Base-by-base conservation (phyloP, 169 alveolate species). In the Cryptosporidium xiaoi region DNA sequence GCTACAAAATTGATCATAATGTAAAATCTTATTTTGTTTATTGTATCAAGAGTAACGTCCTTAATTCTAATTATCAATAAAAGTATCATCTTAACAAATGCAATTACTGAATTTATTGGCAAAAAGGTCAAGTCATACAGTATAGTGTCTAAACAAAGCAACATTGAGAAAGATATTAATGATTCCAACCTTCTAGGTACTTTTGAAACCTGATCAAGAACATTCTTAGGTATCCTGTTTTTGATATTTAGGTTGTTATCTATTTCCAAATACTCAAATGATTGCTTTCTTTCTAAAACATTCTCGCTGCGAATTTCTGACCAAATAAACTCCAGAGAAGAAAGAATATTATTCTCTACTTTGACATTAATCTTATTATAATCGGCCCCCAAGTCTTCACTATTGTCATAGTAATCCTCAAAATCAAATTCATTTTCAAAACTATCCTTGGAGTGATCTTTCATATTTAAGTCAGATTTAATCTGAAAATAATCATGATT, bases 111-210 rank as follows among this genome's bases (percentile, higher is more conserved):
- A 67, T 68, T 67, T n/a, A 91, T 62, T 12, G 94, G 93, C 83
- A 91, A 83, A 66, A 91, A 82, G 7, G 94, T 90, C 58, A 91
- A 62, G 29, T 91, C 94, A 82, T 91, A 91, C 33, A 91, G 68
- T 10, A 91, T 82, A 15, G 92, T 82, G 62, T 91, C 94, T 0
- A 91, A 90, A 44, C 94, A 91, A 24, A 91, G 55, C 2, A 91
- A 34, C 56, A 85, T 53, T 8, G 92, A 92, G 12, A 91, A 64
- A 65, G 64, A 53, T 18, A 91, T 66, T 10, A 84, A 34, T 12
- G 33, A 16, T 46, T 91, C 94, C 18, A 90, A 29, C 20, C 50
- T 62, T 36, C 50, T 62, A 13, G 87, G 87, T 77, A 77, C 87
- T 77, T 77, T 68, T 24, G 29, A 46, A 24, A 77, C 87, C 64